These are phyloP conservation scores for Spizellomyces punctatus DNA, from an alignment of 192 early-diverging fungal species.

Conservation along the genomic window DNA sequence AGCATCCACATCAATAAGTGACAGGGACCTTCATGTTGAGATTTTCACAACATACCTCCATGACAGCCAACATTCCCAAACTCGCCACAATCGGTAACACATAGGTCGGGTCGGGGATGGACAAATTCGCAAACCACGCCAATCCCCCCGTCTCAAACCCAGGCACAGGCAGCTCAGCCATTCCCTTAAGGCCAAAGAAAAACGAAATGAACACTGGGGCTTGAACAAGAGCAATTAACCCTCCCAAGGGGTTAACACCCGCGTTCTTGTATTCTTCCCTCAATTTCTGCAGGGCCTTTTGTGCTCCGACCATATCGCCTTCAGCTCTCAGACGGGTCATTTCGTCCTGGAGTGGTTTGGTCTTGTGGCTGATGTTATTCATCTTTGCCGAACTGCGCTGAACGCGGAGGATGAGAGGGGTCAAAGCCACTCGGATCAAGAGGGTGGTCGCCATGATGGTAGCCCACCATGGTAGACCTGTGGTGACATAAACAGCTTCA, in stretches of 20 bases:
- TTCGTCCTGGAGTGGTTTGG: constrained; percentile 67
- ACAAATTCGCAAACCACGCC: constrained; percentile 85
- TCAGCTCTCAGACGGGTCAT: constrained; percentile 58
- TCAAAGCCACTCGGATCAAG: constrained; percentile 63
- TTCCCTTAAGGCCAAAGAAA: constrained; percentile 79
- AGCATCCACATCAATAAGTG: constrained; percentile 10
- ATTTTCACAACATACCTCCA: constrained; percentile 50
- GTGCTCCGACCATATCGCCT: constrained; percentile 59
- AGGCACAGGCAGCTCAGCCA: constrained; percentile 82
- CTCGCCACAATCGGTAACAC: constrained; percentile 78
- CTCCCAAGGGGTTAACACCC: constrained; percentile 67
- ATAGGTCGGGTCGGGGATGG: constrained; percentile 76
- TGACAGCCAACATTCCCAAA: constrained; percentile 68
- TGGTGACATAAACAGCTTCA: constrained; percentile 78
- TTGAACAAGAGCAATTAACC: constrained; percentile 60
- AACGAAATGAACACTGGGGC: constrained; percentile 81
- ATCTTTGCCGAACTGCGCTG: constrained; percentile 72
- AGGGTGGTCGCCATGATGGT: constrained; percentile 78
- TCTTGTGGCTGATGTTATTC: constrained; percentile 71
- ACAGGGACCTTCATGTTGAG: background rate
- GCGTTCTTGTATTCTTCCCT: constrained; percentile 61
- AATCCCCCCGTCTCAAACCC: constrained; percentile 77
- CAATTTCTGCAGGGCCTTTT: constrained; percentile 60
- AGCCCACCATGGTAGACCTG: constrained; percentile 92
- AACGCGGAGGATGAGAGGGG: constrained; percentile 74